Evolutionary conservation across 768 basidiomycete genomes (phyloP).

Genomic region (Suillus subalutaceus): DNA sequence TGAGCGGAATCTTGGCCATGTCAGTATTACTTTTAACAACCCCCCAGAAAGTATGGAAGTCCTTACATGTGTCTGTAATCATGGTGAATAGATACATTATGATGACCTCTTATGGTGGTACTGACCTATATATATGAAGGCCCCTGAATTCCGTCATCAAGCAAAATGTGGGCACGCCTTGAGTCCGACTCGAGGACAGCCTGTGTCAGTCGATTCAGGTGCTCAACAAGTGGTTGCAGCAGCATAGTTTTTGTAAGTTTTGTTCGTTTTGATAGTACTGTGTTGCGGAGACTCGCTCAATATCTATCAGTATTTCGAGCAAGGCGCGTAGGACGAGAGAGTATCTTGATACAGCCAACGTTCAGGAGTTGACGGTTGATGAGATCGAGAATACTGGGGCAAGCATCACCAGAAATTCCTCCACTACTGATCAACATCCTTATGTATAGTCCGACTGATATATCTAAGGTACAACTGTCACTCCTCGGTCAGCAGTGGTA

Average conservation of each 20-base stretch:
- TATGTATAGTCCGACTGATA: neutral
- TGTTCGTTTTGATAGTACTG: neutral
- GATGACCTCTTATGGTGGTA: too few species aligned
- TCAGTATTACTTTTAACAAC: neutral
- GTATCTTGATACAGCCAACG: constrained; percentile 21
- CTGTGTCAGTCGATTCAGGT: constrained; percentile 22
- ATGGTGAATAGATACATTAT: too few species aligned
- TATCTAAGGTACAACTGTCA: neutral
- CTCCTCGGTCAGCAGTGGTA: neutral
- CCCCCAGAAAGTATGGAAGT: too few species aligned
- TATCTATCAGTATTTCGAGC: constrained; percentile 20
- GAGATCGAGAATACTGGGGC: constrained; percentile 23
- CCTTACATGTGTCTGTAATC: too few species aligned
- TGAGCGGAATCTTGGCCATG: constrained; percentile 9
- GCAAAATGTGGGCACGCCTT: constrained; percentile 23
- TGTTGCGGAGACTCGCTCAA: neutral
- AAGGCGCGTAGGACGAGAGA: constrained; percentile 24
- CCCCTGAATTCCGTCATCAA: constrained; percentile 32
- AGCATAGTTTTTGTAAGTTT: constrained; percentile 5
- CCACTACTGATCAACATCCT: neutral
- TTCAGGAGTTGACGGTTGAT: constrained; percentile 26
- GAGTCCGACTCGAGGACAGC: constrained; percentile 15
- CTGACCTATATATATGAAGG: too few species aligned
- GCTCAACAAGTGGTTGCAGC: constrained; percentile 21
- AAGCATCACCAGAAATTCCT: constrained; percentile 17